A percentile compares a stretch with the other conserved stretches of the same genome.
Evolutionary conservation across 2,329 filamentous ascomycete genomes (phyloP).

Genomic region (Trichoderma koningiopsis): DNA sequence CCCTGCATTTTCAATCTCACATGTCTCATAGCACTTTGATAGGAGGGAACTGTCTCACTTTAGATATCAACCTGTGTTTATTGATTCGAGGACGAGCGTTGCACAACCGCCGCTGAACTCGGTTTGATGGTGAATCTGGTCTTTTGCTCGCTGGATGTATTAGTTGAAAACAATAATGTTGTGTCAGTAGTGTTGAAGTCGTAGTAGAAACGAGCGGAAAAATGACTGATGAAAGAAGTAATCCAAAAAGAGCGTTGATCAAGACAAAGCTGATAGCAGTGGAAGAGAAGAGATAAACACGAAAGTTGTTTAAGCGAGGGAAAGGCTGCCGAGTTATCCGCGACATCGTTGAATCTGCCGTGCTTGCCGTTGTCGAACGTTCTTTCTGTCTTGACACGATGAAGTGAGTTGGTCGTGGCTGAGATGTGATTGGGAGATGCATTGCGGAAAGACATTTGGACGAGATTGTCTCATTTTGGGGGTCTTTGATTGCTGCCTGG

Average conservation of each 20-base stretch:
- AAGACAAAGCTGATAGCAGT: not conserved
- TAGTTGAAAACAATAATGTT: not conserved
- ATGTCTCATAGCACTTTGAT: not conserved
- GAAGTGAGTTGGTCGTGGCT: not conserved
- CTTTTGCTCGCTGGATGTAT: not conserved
- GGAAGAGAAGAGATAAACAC: not conserved
- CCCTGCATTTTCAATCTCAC: not conserved
- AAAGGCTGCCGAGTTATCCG: constrained; percentile 1
- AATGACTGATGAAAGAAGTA: not conserved
- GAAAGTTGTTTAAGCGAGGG: not conserved
- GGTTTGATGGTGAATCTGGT: not conserved
- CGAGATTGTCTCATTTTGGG: not conserved
- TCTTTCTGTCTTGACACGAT: not conserved
- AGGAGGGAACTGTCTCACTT: not conserved
- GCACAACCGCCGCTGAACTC: not conserved
- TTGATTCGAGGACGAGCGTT: not conserved
- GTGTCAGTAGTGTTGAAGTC: not conserved
- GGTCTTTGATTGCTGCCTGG: not conserved
- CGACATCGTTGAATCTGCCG: not conserved
- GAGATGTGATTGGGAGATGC: not conserved
- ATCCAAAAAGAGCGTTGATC: constrained; percentile 5
- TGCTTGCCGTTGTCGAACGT: not conserved
- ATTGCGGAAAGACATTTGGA: not conserved
- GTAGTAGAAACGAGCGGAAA: not conserved
- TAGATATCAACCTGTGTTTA: not conserved